Evolutionary conservation across 179 eudicot species (phyloP), one percentile per base, ranked within the genome.

Genomic region (Silene vulgaris): DNA sequence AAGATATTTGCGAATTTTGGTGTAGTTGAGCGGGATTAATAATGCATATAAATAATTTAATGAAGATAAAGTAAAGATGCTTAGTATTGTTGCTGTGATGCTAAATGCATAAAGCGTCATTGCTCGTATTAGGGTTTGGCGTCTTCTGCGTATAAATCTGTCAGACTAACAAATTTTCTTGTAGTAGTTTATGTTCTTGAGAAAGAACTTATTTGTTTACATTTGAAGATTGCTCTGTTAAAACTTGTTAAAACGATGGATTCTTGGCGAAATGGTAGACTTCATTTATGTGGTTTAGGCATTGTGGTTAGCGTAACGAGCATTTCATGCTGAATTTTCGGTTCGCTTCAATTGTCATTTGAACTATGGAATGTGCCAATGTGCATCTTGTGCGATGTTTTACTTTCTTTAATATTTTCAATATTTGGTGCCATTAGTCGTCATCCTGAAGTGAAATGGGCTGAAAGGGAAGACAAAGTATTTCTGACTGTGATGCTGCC

Each of bases 401-500:
- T 65, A 45, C 30, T n/a, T 37, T 21, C 35, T 52, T 52, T 35
- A 20, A 21, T 40, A 29, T 12, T 62, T 23, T 23, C 28, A 68
- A 26, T 65, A 2, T 62, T 79, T 43, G 19, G 45, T 37, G n/a
- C 69, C 65, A 83, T 70, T 63, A 92, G 96, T 81, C 94, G 88
- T 50, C 92, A 92, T 84, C 97, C 97, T 71, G 96, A 90, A 73
- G 87, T 92, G 63, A 92, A 92, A 87, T 92, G 97, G 97, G 96
- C 97, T 13, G 90, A 92, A 77, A 89, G 96, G 80, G 88, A 45
- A 48, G 97, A 92, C 86, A 87, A 87, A 81, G 88, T 90, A 23
- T 92, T 77, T 77, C 77, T 92, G 67, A 92, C 97, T 7, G 94
- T 92, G 66, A 76, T 76, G 63, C 78, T 92, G 76, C 86, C 97